phyloP scores from a whole-genome alignment of 306 rosid species.

The Prunus campanulata region DNA sequence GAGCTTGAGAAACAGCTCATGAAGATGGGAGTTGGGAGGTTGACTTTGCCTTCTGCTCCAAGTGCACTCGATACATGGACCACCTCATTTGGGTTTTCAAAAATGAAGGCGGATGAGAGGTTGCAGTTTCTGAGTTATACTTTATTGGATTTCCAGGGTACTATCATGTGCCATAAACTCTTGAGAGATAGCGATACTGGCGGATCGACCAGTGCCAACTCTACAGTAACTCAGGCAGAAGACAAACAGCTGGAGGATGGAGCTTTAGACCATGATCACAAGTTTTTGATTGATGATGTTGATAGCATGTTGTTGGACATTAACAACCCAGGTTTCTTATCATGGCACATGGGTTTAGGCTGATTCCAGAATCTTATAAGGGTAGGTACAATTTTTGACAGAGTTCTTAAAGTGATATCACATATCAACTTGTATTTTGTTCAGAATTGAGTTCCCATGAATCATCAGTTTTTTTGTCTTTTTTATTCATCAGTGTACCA shows the following conservation, averaged over 20 bases:
- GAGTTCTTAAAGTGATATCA: background rate
- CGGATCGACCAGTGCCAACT: background rate
- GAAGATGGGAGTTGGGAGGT: slow-evolving; percentile 48
- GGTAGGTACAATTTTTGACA: background rate
- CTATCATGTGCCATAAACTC: slow-evolving; percentile 52
- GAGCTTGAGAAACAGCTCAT: slow-evolving; percentile 49
- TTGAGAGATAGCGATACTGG: slow-evolving; percentile 3
- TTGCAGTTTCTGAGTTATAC: slow-evolving; percentile 13
- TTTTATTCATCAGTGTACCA: background rate
- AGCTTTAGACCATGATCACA: background rate
- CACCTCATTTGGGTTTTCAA: slow-evolving; percentile 47
- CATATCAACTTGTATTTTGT: background rate
- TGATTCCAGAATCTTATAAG: background rate
- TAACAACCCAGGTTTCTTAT: background rate
- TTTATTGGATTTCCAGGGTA: slow-evolving; percentile 43
- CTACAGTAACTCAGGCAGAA: background rate
- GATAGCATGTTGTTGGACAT: background rate
- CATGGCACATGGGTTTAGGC: background rate
- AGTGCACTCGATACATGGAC: slow-evolving; percentile 47
- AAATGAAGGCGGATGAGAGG: slow-evolving; percentile 35
- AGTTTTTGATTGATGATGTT: background rate
- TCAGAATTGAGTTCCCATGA: background rate
- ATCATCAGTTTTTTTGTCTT: background rate
- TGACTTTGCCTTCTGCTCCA: slow-evolving; percentile 50
- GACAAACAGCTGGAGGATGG: background rate